Percentiles rank a stretch among this genome's conserved stretches.
phyloP scores from a whole-genome alignment of 2,329 filamentous ascomycete genomes.

The Lasiodiplodia sp. region DNA sequence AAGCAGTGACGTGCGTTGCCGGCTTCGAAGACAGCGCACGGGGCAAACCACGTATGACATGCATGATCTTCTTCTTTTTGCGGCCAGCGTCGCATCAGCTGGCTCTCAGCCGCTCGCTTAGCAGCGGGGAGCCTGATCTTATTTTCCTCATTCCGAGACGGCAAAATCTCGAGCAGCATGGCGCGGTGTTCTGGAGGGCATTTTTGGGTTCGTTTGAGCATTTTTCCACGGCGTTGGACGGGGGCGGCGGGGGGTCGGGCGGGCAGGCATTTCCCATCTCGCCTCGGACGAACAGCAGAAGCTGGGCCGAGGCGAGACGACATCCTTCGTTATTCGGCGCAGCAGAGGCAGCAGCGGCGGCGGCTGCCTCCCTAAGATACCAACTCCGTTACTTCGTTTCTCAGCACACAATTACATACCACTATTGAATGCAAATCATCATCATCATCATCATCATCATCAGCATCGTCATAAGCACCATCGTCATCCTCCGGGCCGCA shows the following conservation, averaged over 20 bases:
- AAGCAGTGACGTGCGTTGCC: slow-evolving; percentile 1
- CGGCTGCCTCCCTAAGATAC: slow-evolving; percentile 21
- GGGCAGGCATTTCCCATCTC: neutral
- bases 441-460: neutral
- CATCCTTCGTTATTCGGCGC: slow-evolving; percentile 18
- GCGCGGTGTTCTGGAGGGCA: slow-evolving; percentile 27
- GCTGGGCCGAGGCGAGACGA: neutral
- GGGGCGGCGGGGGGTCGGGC: slow-evolving; percentile 1
- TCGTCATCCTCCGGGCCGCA: slow-evolving; percentile 1
- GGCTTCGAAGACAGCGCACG: neutral
- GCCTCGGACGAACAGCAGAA: neutral
- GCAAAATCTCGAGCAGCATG: slow-evolving; percentile 25
- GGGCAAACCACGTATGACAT: slow-evolving; percentile 24
- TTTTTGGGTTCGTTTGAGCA: slow-evolving; percentile 16
- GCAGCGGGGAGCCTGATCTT: slow-evolving; percentile 14
- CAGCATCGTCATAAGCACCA: neutral
- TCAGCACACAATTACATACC: neutral
- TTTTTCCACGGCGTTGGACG: slow-evolving; percentile 27
- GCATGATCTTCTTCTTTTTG: slow-evolving; percentile 29
- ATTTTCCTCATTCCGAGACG: slow-evolving; percentile 1
- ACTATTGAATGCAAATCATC: neutral
- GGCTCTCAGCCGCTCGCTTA: slow-evolving; percentile 15
- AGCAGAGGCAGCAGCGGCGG: slow-evolving; percentile 7
- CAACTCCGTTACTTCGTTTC: slow-evolving; percentile 23
- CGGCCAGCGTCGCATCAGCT: slow-evolving; percentile 26